These are phyloP conservation scores for Fusarium euwallaceae DNA, from an alignment of 2,329 filamentous ascomycete species.

Conservation along the genomic window DNA sequence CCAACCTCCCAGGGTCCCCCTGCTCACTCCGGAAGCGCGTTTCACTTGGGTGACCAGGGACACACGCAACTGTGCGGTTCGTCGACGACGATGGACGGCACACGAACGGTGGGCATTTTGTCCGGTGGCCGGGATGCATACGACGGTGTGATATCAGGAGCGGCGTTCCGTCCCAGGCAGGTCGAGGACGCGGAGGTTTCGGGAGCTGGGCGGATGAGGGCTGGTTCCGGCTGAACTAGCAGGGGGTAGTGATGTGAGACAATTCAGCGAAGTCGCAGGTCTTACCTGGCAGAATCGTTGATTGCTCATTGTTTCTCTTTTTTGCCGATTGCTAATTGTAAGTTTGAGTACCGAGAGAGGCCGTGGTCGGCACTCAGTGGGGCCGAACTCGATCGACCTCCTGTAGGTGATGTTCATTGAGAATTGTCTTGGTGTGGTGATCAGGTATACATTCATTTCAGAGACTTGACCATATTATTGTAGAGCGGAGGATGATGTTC, in stretches of 20 bases:
- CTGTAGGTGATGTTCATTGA: not conserved
- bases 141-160: conserved; percentile 5
- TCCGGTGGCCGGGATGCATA: conserved; percentile 4
- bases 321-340: not conserved
- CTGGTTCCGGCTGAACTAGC: conserved; percentile 17
- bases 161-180: not conserved
- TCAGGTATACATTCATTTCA: too few relatives aligned
- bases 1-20: conserved; percentile 39
- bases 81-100: not conserved
- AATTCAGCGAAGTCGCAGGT: not conserved
- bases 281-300: not conserved
- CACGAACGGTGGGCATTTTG: conserved; percentile 11
- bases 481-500: not conserved
- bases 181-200: conserved; percentile 1
- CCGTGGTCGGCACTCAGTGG: not conserved
- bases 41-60: conserved; percentile 33
- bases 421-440: not conserved
- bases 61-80: conserved; percentile 4
- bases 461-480: not conserved
- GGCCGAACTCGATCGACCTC: not conserved
- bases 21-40: conserved; percentile 35
- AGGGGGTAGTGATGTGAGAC: conserved; percentile 32
- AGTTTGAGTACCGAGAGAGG: not conserved
- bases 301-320: not conserved
- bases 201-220: conserved; percentile 8